Percentiles rank a stretch among this genome's conserved stretches.
Conservation (phyloP, 345 rosid species). For the Clausena lansium region DNA sequence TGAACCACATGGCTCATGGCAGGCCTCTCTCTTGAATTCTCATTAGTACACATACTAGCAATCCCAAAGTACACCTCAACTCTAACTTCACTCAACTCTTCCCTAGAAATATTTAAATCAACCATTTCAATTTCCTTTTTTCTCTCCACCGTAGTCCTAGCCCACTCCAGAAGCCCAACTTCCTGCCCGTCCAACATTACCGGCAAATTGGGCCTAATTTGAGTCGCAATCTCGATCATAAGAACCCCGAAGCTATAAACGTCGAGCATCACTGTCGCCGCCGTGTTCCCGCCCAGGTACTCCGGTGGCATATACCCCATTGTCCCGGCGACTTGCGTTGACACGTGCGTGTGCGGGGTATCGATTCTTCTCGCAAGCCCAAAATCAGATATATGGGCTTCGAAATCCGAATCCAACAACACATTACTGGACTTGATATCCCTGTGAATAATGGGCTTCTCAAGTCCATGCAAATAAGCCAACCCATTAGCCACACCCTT, state of each 20-base stretch:
- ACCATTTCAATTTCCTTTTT: slow-evolving; percentile 55
- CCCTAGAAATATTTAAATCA: slow-evolving; percentile 22
- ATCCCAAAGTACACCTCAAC: slow-evolving; percentile 61
- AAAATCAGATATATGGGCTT: slow-evolving; percentile 77
- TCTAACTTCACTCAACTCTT: slow-evolving; percentile 21
- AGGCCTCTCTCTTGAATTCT: slow-evolving; percentile 49
- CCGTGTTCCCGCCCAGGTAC: slow-evolving; percentile 66
- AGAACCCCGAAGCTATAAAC: slow-evolving; percentile 80
- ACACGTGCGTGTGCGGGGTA: slow-evolving; percentile 60
- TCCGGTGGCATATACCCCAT: slow-evolving; percentile 99
- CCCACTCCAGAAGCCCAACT: slow-evolving; percentile 64
- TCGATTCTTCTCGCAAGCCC: slow-evolving; percentile 68
- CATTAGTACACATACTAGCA: slow-evolving; percentile 54
- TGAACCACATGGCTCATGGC: slow-evolving; percentile 47
- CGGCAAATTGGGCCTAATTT: slow-evolving; percentile 66
- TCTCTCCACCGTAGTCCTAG: slow-evolving; percentile 32
- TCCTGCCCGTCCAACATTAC: slow-evolving; percentile 28
- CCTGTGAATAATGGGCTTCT: slow-evolving; percentile 70
- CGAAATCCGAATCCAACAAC: slow-evolving; percentile 52
- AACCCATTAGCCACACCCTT: slow-evolving; percentile 69
- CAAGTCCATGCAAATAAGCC: slow-evolving; percentile 63
- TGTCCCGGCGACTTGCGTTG: slow-evolving; percentile 92
- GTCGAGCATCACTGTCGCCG: slow-evolving; percentile 63
- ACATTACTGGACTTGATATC: slow-evolving; percentile 89
- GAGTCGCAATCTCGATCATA: slow-evolving; percentile 72